Evolutionary conservation across 768 basidiomycete genomes (phyloP).

Genomic region (Podaxis mareebaensis): DNA sequence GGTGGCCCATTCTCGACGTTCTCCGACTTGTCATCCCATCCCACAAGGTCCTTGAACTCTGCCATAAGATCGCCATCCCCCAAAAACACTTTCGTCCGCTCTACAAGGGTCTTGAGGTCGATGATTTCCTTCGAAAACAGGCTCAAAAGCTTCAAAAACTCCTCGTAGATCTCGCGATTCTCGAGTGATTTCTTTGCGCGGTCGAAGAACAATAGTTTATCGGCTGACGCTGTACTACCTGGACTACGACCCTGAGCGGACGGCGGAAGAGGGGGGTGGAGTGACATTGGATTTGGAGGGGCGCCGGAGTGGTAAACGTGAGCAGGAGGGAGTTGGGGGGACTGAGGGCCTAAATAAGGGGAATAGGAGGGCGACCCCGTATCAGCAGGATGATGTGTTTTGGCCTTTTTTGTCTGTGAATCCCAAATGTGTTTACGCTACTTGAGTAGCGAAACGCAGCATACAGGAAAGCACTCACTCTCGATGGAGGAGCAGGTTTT

Average conservation of each 20-base stretch:
- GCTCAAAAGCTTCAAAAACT: conserved; percentile 91
- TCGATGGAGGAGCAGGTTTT: conserved; percentile 39
- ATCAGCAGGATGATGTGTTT: conserved; percentile 60
- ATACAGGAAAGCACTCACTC: conserved; percentile 22
- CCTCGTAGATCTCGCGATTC: conserved; percentile 79
- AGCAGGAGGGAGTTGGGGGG: conserved; percentile 38
- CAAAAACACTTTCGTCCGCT: conserved; percentile 79
- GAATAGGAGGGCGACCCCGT: conserved; percentile 55
- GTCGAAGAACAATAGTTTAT: conserved; percentile 93
- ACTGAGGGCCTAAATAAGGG: conserved; percentile 44
- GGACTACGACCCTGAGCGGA: conserved; percentile 25
- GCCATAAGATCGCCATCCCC: conserved; percentile 76
- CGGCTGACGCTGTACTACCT: conserved; percentile 42
- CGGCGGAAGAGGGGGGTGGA: conserved; percentile 21
- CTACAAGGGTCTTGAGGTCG: conserved; percentile 78
- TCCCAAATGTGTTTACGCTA: conserved; percentile 10
- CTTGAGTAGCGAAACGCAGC: not conserved
- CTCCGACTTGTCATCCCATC: conserved; percentile 69
- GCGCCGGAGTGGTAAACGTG: conserved; percentile 28
- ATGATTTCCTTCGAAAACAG: conserved; percentile 93
- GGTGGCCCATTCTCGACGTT: conserved; percentile 70
- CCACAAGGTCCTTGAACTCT: conserved; percentile 86
- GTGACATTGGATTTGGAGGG: conserved; percentile 21
- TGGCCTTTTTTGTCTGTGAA: conserved; percentile 60
- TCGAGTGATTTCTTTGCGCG: conserved; percentile 82